Base-by-base conservation (phyloP, 2,329 filamentous ascomycete species). In the Calonectria pauciramosa region DNA sequence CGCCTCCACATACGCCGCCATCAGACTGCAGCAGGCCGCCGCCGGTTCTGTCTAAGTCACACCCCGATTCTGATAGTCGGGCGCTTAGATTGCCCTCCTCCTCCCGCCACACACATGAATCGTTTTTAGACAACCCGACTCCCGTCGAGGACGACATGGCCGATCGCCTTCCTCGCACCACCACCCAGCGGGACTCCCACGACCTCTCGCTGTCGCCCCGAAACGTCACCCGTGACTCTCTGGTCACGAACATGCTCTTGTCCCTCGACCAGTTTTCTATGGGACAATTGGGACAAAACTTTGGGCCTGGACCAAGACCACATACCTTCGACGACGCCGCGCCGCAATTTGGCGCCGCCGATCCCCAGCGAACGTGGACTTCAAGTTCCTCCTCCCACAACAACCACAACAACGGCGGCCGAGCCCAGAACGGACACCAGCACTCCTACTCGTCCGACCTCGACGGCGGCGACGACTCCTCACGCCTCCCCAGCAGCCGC, bases 191-290 rank as follows among this genome's bases (percentile, higher is more conserved):
- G 78, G 93, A 96, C 86, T 95, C 94, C 64, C 96, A 98, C 88
- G 96, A 98, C 84, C 90, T 98, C 76, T 96, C 95, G 72, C 89
- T 98, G 80, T 93, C 93, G 66, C 92, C 94, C 64, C 90, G 93
- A 75, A 92, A 95, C 83, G 92, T 95, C 76, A 95, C 94, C 51
- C 93, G 96, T 79, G 95, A 98, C 82, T 98, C 96, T 44, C 93
- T 99, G 79, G 95, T 99, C 74, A 94, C 97, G 85, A 98, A 98
- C 85, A 97, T 99, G 94, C 92, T 99, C 75, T 89, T 97, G 78
- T 98, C 96, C 51, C 93, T 99, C 77, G 96, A 98, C 85, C 94
- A 96, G 84, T 92, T 96, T 82, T 93, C 91, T 51, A 89, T 91
- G 79, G 88, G 85, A 56, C 88, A 90, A 78, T 56, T 77, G 75